Evolutionary conservation across 2,329 filamentous ascomycete species (phyloP).

Genomic region (Cryphonectria naterciae): DNA sequence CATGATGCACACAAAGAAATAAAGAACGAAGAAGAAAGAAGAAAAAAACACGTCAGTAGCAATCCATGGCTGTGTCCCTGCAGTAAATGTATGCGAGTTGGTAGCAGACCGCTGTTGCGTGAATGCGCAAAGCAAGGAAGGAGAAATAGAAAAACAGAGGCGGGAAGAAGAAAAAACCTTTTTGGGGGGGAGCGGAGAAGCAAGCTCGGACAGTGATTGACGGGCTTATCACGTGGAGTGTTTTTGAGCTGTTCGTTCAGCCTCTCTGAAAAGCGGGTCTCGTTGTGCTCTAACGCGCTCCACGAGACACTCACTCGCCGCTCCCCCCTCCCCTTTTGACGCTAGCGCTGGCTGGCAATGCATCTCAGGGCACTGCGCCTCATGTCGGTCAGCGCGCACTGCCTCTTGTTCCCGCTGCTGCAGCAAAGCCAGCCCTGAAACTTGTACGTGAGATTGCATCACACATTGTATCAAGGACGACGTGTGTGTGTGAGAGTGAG

Average conservation of each 20-base stretch:
- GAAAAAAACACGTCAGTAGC: slow-evolving; percentile 6
- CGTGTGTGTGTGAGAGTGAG: neutral
- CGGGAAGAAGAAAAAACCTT: slow-evolving; percentile 25
- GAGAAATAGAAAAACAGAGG: neutral
- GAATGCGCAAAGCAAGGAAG: neutral
- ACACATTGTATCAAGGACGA: neutral
- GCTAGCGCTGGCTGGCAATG: neutral
- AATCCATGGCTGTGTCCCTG: slow-evolving; percentile 27
- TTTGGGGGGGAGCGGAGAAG: neutral
- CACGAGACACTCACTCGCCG: neutral
- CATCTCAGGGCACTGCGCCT: slow-evolving; percentile 12
- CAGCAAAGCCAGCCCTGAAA: neutral
- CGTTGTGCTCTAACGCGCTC: neutral
- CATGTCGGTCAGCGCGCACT: slow-evolving; percentile 3
- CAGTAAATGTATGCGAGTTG: slow-evolving; percentile 10
- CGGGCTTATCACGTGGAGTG: slow-evolving; percentile 24
- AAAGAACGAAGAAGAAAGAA: neutral
- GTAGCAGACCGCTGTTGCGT: neutral
- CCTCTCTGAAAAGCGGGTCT: slow-evolving; percentile 26
- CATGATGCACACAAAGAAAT: slow-evolving; percentile 12
- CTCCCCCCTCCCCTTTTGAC: neutral
- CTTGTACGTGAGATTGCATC: slow-evolving; percentile 11
- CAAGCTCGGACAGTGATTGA: neutral
- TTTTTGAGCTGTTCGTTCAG: slow-evolving; percentile 25
- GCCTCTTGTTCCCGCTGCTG: slow-evolving; percentile 1